Evolutionary conservation across 441 rosid genomes (phyloP), one percentile per base, ranked within the genome.

Genomic region (Macaranga tanarius): DNA sequence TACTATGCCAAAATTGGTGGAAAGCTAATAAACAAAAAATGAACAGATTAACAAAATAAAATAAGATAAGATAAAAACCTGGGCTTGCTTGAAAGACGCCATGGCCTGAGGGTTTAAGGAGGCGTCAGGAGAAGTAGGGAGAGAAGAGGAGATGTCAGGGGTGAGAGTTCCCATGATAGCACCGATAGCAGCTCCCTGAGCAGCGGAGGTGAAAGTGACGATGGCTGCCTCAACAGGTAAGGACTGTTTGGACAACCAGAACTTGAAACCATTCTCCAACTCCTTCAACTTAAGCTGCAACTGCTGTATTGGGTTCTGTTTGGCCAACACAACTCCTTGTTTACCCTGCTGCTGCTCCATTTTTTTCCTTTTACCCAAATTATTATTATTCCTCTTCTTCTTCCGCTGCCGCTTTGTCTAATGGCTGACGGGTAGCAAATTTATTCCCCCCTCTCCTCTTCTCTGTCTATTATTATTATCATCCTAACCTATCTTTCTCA

Each of bases 161-260:
- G 95, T 87, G 17, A 94, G 86, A 28, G 86, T 85, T 0, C 97
- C 95, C 97, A 94, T 88, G 38, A 94, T 61, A 44, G 79, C 96
- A 2, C 99, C 99, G 55, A 94, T 92, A 59, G 91, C 92, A 4
- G 92, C 99, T 50, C 99, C 99, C 78, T 94, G 96, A 34, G 77
- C 75, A 7, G 86, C 87, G 67, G 87, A 79, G 80, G 91, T 89
- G 86, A 84, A 87, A 54, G 95, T 86, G 45, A 88, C 96, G 25
- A 92, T 81, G 59, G 92, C 89, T 20, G 93, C 96, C 83, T 94
- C 97, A 19, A 92, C 91, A 1, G 93, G 81, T 70, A 90, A 72
- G 44, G 92, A 84, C 84, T 92, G 99, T 71, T 87, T 83, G 38
- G 99, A 82, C 63, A 90, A 75, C 99, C 99, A 94, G 12, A 81